Percentiles rank a stretch among this genome's conserved stretches.
Evolutionary conservation across 2,329 filamentous ascomycete species (phyloP).

Genomic region (Beauveria sp.): DNA sequence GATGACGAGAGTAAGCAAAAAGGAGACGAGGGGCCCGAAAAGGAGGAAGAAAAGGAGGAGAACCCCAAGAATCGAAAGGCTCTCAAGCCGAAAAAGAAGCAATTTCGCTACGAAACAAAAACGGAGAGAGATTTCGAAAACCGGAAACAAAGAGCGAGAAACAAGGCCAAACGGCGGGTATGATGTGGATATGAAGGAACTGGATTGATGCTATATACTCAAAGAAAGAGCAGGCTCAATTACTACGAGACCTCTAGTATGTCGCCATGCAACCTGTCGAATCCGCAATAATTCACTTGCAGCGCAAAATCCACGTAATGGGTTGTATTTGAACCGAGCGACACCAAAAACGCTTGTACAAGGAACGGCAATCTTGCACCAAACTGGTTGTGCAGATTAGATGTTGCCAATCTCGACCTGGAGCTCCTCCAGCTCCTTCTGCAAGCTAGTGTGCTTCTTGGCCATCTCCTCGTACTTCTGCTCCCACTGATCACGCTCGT

Average conservation of each 20-base stretch:
- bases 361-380: neutral
- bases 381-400: conserved; percentile 39
- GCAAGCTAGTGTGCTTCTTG: conserved; percentile 73
- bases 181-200: neutral
- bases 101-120: conserved; percentile 90
- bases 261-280: conserved; percentile 8
- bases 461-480: conserved; percentile 95
- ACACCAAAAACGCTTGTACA: conserved; percentile 7
- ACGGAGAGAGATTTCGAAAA: conserved; percentile 68
- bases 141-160: conserved; percentile 64
- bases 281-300: conserved; percentile 7
- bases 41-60: conserved; percentile 6
- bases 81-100: conserved; percentile 74
- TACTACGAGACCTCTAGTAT: conserved; percentile 10
- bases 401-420: conserved; percentile 90
- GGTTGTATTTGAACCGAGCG: neutral
- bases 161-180: conserved; percentile 26
- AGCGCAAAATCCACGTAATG: conserved; percentile 1
- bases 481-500: conserved; percentile 90
- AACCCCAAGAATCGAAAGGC: conserved; percentile 12
- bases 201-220: conserved; percentile 10
- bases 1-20: conserved; percentile 25
- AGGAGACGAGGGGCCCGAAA: conserved; percentile 22
- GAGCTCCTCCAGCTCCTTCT: conserved; percentile 90
- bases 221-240: conserved; percentile 9